Evolutionary conservation across 345 rosid species (phyloP).

Genomic region (Acer yangbiense): DNA sequence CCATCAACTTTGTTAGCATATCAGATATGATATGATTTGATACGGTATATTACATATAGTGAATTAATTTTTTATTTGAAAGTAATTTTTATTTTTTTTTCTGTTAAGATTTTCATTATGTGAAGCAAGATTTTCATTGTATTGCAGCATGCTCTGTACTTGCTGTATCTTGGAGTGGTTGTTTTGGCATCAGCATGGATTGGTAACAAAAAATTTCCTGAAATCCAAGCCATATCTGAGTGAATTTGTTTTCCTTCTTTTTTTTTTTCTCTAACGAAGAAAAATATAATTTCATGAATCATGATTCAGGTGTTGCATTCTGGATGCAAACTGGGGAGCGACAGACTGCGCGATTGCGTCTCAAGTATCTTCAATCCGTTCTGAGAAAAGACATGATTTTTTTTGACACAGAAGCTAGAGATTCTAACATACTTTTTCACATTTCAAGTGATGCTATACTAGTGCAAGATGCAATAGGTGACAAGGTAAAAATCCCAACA

Average conservation of each 20-base stretch:
- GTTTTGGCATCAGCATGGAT: slow-evolving; percentile 69
- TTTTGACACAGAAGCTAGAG: slow-evolving; percentile 79
- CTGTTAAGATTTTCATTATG: neutral
- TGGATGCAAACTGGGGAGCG: slow-evolving; percentile 95
- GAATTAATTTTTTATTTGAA: neutral
- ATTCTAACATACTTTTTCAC: slow-evolving; percentile 59
- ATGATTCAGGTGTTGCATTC: slow-evolving; percentile 62
- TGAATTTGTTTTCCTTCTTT: neutral
- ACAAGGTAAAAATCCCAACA: slow-evolving; percentile 55
- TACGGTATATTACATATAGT: too few relatives aligned
- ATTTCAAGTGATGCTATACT: slow-evolving; percentile 85
- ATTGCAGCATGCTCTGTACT: slow-evolving; percentile 63
- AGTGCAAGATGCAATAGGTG: slow-evolving; percentile 89
- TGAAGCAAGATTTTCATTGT: too few relatives aligned
- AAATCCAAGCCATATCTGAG: neutral
- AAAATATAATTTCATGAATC: slow-evolving; percentile 19
- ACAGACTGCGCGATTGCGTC: slow-evolving; percentile 72
- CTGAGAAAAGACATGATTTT: slow-evolving; percentile 61
- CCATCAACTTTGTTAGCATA: too few relatives aligned
- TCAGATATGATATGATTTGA: too few relatives aligned
- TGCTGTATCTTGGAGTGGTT: slow-evolving; percentile 64
- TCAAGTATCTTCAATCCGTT: slow-evolving; percentile 66
- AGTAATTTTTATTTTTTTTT: neutral
- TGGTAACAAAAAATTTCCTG: slow-evolving; percentile 38
- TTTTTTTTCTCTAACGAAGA: neutral